These are phyloP conservation scores for Chara braunii DNA, from an alignment of 139 green algal genomes.

Conservation along the genomic window DNA sequence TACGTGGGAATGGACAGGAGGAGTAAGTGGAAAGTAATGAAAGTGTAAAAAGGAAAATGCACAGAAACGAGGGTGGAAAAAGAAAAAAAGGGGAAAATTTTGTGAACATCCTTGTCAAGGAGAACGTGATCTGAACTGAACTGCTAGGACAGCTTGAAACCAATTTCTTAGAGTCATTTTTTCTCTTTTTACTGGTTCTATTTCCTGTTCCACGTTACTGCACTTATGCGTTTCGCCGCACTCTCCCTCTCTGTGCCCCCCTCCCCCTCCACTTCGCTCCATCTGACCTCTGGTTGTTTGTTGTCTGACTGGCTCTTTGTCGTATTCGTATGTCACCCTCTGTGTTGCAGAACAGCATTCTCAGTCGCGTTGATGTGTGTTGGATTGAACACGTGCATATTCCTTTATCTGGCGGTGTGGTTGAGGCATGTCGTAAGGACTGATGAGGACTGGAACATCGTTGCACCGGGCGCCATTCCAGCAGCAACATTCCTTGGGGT, in stretches of 20 bases:
- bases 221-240: too few relatives aligned
- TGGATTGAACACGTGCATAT: slow-evolving; percentile 20
- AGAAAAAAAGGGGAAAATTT: too few relatives aligned
- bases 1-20: too few relatives aligned
- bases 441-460: slow-evolving; percentile 13
- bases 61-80: too few relatives aligned
- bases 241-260: too few relatives aligned
- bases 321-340: too few relatives aligned
- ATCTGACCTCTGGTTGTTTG: too few relatives aligned
- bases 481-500: slow-evolving; percentile 14
- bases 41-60: too few relatives aligned
- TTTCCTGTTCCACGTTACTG: neutral
- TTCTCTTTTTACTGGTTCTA: neutral
- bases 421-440: neutral
- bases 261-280: too few relatives aligned
- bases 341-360: slow-evolving; percentile 4
- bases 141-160: neutral
- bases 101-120: slow-evolving; percentile 1
- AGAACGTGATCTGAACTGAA: neutral
- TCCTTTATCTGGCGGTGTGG: slow-evolving; percentile 20
- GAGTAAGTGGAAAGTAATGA: too few relatives aligned
- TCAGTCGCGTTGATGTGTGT: slow-evolving; percentile 24
- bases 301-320: too few relatives aligned
- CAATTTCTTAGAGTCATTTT: neutral
- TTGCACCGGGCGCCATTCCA: slow-evolving; percentile 16